A percentile compares a stretch with the other conserved stretches of the same genome.
Evolutionary conservation across 2,329 filamentous ascomycete species (phyloP).

Genomic region (Colletotrichum karsti): DNA sequence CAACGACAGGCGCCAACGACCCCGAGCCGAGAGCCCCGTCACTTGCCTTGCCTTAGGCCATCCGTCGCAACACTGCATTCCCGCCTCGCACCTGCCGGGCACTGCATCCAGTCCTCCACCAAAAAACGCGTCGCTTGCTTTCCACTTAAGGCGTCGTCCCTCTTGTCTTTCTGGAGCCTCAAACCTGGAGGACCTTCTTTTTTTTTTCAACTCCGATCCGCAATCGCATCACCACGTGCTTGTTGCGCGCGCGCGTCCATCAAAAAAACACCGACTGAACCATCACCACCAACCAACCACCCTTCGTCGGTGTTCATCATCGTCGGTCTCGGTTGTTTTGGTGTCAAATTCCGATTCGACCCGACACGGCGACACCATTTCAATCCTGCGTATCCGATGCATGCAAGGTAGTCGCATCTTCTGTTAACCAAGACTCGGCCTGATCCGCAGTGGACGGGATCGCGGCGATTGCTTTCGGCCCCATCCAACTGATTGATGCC

Average conservation of each 20-base stretch:
- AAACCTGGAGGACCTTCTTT: not conserved
- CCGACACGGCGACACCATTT: not conserved
- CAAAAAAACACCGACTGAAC: not conserved
- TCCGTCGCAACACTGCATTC: slow-evolving; percentile 26
- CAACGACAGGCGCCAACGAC: not conserved
- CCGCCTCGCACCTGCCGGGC: slow-evolving; percentile 24
- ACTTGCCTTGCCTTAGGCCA: not conserved
- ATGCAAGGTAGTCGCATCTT: slow-evolving; percentile 24
- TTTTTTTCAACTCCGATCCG: not conserved
- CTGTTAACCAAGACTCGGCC: slow-evolving; percentile 22
- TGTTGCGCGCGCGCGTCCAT: too few relatives aligned
- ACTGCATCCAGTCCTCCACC: slow-evolving; percentile 15
- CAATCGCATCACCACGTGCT: slow-evolving; percentile 15
- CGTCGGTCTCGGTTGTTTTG: not conserved
- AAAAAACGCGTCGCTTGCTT: slow-evolving; percentile 5
- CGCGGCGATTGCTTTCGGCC: slow-evolving; percentile 26
- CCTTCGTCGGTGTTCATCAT: too few relatives aligned
- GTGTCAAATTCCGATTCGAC: not conserved
- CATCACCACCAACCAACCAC: not conserved
- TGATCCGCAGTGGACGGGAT: slow-evolving; percentile 29
- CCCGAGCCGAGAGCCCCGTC: not conserved
- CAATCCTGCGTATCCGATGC: slow-evolving; percentile 6
- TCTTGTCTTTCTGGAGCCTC: slow-evolving; percentile 16
- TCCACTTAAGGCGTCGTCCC: slow-evolving; percentile 1
- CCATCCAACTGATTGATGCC: slow-evolving; percentile 9